These are phyloP conservation scores for Colletotrichum karsti DNA, from an alignment of 2,329 filamentous ascomycete genomes.

Conservation along the genomic window DNA sequence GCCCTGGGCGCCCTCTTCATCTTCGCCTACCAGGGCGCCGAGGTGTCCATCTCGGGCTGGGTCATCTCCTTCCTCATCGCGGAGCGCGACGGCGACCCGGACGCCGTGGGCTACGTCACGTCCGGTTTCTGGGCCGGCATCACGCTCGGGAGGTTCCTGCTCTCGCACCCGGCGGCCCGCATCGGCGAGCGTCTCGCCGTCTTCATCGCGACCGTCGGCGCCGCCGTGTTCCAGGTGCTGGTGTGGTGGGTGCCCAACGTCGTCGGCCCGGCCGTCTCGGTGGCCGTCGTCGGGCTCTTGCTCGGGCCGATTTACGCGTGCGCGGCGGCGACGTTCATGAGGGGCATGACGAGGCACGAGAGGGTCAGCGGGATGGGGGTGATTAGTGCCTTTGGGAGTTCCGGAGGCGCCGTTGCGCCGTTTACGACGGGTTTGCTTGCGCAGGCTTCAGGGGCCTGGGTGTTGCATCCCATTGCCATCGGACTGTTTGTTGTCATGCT, in stretches of 20 bases:
- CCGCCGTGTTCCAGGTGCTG: slow-evolving; percentile 75
- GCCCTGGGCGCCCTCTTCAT: slow-evolving; percentile 82
- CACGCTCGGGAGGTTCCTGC: slow-evolving; percentile 77
- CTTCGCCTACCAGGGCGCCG: slow-evolving; percentile 86
- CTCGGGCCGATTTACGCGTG: slow-evolving; percentile 85
- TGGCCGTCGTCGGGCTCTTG: slow-evolving; percentile 76
- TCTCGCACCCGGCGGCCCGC: slow-evolving; percentile 71
- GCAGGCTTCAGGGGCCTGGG: slow-evolving; percentile 69
- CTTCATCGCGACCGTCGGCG: slow-evolving; percentile 66
- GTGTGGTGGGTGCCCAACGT: slow-evolving; percentile 83
- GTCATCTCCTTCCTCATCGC: slow-evolving; percentile 85
- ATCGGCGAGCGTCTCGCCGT: slow-evolving; percentile 79
- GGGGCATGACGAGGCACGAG: slow-evolving; percentile 65
- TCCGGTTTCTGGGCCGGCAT: slow-evolving; percentile 78
- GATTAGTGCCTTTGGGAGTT: slow-evolving; percentile 74
- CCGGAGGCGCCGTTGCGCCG: slow-evolving; percentile 73
- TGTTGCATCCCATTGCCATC: slow-evolving; percentile 74
- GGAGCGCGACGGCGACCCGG: slow-evolving; percentile 74
- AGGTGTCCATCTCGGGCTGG: slow-evolving; percentile 87
- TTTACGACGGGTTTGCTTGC: slow-evolving; percentile 73
- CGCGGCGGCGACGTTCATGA: slow-evolving; percentile 70
- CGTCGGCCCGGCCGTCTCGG: slow-evolving; percentile 73
- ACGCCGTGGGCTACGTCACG: slow-evolving; percentile 81
- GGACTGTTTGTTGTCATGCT: slow-evolving; percentile 72
- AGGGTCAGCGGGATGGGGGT: slow-evolving; percentile 72